A percentile compares a stretch with the other conserved stretches of the same genome.
phyloP scores from a whole-genome alignment of 2,329 filamentous ascomycete species.

The Neopestalotiopsis sp. region DNA sequence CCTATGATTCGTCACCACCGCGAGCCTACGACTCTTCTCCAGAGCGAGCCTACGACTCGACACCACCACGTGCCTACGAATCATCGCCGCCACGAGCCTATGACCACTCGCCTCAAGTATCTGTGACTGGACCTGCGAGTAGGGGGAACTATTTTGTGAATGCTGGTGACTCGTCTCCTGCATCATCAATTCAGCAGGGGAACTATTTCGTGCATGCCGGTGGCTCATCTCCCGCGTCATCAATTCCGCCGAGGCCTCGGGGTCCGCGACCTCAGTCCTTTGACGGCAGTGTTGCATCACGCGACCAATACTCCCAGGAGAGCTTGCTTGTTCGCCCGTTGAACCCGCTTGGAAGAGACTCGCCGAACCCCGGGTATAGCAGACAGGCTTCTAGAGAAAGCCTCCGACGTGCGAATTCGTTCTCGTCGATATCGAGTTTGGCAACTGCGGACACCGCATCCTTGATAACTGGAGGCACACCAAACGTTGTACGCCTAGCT shows the following conservation, averaged over 20 bases:
- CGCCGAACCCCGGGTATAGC: slow-evolving; percentile 47
- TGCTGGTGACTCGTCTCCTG: slow-evolving; percentile 45
- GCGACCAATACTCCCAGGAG: slow-evolving; percentile 62
- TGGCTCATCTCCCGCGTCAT: slow-evolving; percentile 46
- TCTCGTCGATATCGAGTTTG: slow-evolving; percentile 60
- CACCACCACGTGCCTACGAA: slow-evolving; percentile 41
- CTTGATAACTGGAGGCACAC: slow-evolving; percentile 43
- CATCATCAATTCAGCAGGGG: slow-evolving; percentile 37
- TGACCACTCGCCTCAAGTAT: not conserved
- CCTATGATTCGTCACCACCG: slow-evolving; percentile 49
- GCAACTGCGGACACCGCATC: slow-evolving; percentile 54
- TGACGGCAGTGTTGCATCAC: slow-evolving; percentile 39
- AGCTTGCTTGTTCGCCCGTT: slow-evolving; percentile 64
- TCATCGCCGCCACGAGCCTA: slow-evolving; percentile 28
- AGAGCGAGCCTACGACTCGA: slow-evolving; percentile 15
- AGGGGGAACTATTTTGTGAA: slow-evolving; percentile 58
- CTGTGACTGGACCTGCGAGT: slow-evolving; percentile 37
- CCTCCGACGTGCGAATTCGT: slow-evolving; percentile 53
- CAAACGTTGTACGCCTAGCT: slow-evolving; percentile 43
- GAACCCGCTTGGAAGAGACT: slow-evolving; percentile 47
- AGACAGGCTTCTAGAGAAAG: slow-evolving; percentile 58
- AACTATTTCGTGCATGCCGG: slow-evolving; percentile 62
- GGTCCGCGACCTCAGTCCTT: slow-evolving; percentile 35
- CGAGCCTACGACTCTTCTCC: slow-evolving; percentile 42
- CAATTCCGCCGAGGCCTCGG: slow-evolving; percentile 35